These are phyloP conservation scores for Syzygium aromaticum DNA, from an alignment of 345 rosid species.

Conservation along the genomic window DNA sequence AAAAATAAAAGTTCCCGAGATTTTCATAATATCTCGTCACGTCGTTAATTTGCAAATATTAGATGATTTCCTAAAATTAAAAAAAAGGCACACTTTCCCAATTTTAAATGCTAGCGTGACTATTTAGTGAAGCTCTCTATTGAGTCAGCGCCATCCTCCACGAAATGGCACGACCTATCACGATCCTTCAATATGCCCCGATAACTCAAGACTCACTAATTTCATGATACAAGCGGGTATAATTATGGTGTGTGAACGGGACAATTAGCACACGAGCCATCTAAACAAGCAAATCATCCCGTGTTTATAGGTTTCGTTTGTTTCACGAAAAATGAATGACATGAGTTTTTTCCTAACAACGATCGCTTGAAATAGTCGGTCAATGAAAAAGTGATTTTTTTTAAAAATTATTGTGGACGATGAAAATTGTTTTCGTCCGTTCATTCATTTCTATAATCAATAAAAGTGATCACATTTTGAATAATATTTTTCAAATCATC, in stretches of 20 bases:
- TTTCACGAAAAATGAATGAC: background rate
- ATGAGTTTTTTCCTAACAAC: background rate
- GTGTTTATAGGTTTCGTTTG: rapidly evolving
- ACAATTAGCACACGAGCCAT: background rate
- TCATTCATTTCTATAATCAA: background rate
- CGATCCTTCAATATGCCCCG: background rate
- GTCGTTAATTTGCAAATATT: background rate
- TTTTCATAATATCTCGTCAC: background rate
- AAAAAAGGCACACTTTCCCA: background rate
- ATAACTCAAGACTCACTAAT: background rate
- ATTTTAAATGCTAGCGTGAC: background rate
- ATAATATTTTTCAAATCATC: background rate
- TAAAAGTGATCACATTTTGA: background rate
- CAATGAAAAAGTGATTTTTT: background rate
- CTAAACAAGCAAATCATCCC: background rate
- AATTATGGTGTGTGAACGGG: rapidly evolving
- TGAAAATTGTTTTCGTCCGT: background rate
- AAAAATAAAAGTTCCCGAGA: background rate
- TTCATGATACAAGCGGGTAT: background rate
- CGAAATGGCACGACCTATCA: background rate
- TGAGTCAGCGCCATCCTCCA: background rate
- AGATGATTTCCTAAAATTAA: background rate
- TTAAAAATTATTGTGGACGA: rapidly evolving
- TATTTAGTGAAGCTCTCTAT: background rate
- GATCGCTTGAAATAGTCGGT: background rate